Conservation (phyloP, 2,329 filamentous ascomycete genomes). For the Xylaria sp. region DNA sequence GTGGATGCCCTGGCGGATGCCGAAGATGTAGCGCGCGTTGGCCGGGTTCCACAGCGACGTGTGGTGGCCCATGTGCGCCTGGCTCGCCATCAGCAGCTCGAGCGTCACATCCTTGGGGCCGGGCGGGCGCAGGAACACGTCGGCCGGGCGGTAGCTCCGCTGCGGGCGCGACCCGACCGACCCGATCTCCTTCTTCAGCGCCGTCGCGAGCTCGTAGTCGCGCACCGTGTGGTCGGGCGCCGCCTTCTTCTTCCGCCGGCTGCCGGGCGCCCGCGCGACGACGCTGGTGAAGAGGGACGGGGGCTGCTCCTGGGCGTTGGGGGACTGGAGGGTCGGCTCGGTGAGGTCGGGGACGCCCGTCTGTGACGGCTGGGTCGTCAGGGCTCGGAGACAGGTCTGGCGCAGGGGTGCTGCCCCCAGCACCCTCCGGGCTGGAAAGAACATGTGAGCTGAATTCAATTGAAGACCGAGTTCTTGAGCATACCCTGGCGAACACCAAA, state of each 20-base stretch:
- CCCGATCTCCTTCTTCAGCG: slow-evolving; percentile 50
- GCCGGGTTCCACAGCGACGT: slow-evolving; percentile 92
- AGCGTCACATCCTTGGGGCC: slow-evolving; percentile 80
- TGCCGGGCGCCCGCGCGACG: slow-evolving; percentile 13
- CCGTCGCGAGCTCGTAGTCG: slow-evolving; percentile 41
- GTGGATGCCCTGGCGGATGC: slow-evolving; percentile 83
- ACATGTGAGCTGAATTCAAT: slow-evolving; percentile 28
- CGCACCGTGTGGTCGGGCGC: slow-evolving; percentile 38
- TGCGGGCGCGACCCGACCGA: slow-evolving; percentile 53
- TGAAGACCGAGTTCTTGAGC: slow-evolving; percentile 1
- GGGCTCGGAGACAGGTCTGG: slow-evolving; percentile 42
- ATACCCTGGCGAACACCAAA: slow-evolving; percentile 37
- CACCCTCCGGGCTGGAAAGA: slow-evolving; percentile 53
- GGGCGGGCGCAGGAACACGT: slow-evolving; percentile 73
- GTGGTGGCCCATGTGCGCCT: slow-evolving; percentile 88
- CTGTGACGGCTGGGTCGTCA: slow-evolving; percentile 41
- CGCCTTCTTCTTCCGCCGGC: slow-evolving; percentile 23
- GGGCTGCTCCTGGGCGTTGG: slow-evolving; percentile 19
- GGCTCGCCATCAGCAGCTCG: slow-evolving; percentile 84
- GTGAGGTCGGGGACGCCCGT: slow-evolving; percentile 28
- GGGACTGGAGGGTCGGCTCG: slow-evolving; percentile 22
- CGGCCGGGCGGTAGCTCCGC: slow-evolving; percentile 65
- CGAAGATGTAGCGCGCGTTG: slow-evolving; percentile 93
- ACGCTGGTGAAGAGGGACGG: slow-evolving; percentile 34
- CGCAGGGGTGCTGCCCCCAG: slow-evolving; percentile 48